These are phyloP conservation scores for Serendipita vermifera DNA, from an alignment of 768 basidiomycete genomes.

Conservation along the genomic window DNA sequence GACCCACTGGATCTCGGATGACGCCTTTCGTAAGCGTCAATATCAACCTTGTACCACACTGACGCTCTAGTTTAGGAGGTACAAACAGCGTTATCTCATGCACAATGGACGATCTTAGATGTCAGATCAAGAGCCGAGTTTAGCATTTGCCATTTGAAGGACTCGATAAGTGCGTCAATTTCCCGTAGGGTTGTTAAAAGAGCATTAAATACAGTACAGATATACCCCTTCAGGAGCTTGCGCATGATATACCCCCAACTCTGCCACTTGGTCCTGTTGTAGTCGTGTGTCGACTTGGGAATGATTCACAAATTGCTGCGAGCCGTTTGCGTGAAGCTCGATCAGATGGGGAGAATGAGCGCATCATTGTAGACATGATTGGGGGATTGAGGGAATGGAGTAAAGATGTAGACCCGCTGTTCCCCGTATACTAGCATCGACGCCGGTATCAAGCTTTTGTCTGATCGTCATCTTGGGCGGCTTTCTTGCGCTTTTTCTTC, in stretches of 20 bases:
- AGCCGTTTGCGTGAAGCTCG: constrained; percentile 35
- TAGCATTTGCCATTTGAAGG: constrained; percentile 70
- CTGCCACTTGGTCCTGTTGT: constrained; percentile 18
- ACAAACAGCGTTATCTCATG: constrained; percentile 1
- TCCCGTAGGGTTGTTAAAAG: too few relatives aligned
- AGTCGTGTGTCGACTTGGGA: constrained; percentile 77
- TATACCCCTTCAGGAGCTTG: constrained; percentile 53
- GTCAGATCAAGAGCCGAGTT: constrained; percentile 71
- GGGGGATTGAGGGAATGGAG: constrained; percentile 81
- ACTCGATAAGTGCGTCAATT: constrained; percentile 55
- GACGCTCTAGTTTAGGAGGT: background rate
- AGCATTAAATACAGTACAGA: constrained; percentile 33
- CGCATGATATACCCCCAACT: constrained; percentile 35
- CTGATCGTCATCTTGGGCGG: too few relatives aligned
- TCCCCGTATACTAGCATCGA: constrained; percentile 75
- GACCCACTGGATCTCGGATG: constrained; percentile 31
- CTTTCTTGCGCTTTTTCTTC: background rate
- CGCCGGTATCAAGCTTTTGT: background rate
- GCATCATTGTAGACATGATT: constrained; percentile 50
- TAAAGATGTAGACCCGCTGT: constrained; percentile 51
- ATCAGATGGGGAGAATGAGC: constrained; percentile 16
- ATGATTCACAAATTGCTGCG: constrained; percentile 85
- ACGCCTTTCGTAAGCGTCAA: constrained; percentile 29
- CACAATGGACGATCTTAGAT: constrained; percentile 47
- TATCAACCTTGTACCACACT: background rate